Percentiles rank a stretch among this genome's conserved stretches.
Evolutionary conservation across 495 filamentous ascomycete genomes (phyloP).

Genomic region (Thermothielavioides terrestris): DNA sequence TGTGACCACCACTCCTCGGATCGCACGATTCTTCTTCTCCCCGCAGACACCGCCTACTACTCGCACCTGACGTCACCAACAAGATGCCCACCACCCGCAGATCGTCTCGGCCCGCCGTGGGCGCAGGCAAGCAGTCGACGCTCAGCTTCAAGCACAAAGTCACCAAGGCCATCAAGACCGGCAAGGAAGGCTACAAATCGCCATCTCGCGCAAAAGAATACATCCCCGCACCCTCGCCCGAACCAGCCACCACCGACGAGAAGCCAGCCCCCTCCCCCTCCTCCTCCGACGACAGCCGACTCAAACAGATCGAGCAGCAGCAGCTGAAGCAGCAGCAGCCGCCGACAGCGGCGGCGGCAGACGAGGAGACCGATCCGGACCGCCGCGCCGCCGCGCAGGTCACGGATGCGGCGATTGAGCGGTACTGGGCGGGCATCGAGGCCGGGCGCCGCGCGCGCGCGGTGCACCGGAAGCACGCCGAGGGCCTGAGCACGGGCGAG

Average conservation of each 20-base stretch:
- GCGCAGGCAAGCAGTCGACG: constrained; percentile 52
- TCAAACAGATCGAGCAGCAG: constrained; percentile 2
- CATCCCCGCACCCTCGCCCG: constrained; percentile 19
- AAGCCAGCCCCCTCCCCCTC: neutral
- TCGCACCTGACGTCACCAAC: constrained; percentile 18
- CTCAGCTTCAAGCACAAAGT: constrained; percentile 70
- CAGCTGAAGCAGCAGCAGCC: neutral
- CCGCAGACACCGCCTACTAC: neutral
- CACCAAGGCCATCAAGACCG: constrained; percentile 58
- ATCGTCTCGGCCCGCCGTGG: constrained; percentile 35
- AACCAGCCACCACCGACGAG: constrained; percentile 13
- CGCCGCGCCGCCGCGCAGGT: no score
- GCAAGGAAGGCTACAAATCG: constrained; percentile 42
- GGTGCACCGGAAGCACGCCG: constrained; percentile 56
- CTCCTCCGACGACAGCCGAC: neutral
- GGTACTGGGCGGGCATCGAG: constrained; percentile 68
- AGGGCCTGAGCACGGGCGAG: constrained; percentile 61
- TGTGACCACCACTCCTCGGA: neutral
- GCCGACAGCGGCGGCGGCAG: no score
- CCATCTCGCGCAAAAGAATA: constrained; percentile 13
- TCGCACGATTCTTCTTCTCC: neutral
- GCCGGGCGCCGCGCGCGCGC: constrained; percentile 34
- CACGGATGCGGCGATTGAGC: constrained; percentile 52
- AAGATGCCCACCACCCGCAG: constrained; percentile 66
- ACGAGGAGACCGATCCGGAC: no score